Conservation (phyloP, 78 protist genomes). For the Pigoraptor vietnamica region DNA sequence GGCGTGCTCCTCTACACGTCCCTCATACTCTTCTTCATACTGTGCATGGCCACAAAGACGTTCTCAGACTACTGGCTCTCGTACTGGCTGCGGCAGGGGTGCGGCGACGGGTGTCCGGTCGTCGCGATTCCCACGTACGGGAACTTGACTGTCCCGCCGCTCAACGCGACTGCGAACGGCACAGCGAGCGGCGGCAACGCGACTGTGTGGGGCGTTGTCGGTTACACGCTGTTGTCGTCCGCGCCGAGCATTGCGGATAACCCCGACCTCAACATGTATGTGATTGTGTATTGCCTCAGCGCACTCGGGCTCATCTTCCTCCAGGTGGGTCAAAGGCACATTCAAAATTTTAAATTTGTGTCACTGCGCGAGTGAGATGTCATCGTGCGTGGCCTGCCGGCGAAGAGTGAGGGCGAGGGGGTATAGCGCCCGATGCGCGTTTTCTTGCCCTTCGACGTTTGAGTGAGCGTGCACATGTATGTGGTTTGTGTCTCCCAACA, state of each 20-base stretch:
- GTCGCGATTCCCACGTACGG: background rate
- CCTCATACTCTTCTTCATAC: slow-evolving; percentile 5
- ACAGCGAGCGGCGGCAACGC: background rate
- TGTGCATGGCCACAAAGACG: background rate
- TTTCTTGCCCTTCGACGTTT: too few relatives aligned
- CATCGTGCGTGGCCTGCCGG: too few relatives aligned
- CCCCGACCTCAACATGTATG: background rate
- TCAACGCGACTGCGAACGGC: background rate
- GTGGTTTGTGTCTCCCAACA: too few relatives aligned
- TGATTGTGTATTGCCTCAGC: background rate
- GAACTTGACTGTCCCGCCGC: background rate
- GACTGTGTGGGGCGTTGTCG: background rate
- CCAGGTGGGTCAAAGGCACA: background rate
- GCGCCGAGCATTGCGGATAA: background rate
- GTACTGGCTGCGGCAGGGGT: background rate
- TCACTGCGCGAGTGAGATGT: background rate
- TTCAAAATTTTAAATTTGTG: background rate
- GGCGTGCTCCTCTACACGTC: background rate
- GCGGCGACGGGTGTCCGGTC: background rate
- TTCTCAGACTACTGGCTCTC: background rate
- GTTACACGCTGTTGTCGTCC: background rate
- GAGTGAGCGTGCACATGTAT: too few relatives aligned
- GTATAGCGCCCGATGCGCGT: too few relatives aligned
- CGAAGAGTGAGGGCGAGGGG: too few relatives aligned
- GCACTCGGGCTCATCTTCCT: background rate